phyloP scores from a whole-genome alignment of 305 asterid genomes.

The Fraxinus albicans region DNA sequence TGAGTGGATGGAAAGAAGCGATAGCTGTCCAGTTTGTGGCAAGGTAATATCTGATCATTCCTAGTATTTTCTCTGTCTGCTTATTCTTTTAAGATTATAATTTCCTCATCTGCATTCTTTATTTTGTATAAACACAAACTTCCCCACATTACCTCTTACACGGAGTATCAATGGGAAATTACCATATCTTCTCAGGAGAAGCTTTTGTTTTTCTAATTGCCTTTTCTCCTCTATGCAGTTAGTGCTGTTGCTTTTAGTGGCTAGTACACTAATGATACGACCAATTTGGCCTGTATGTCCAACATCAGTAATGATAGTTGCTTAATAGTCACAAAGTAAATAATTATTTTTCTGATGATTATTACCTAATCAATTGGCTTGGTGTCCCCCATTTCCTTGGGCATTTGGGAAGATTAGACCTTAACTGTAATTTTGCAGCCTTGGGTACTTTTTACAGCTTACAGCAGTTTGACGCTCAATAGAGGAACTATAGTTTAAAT shows the following conservation, averaged over 20 bases:
- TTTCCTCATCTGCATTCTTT: slow-evolving; percentile 11
- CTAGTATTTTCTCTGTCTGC: slow-evolving; percentile 6
- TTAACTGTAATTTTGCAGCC: no score
- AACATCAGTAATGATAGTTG: neutral
- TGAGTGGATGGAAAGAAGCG: slow-evolving; percentile 99
- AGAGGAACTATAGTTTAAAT: no score
- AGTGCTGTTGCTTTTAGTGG: neutral
- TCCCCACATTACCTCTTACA: neutral
- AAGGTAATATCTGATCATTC: slow-evolving; percentile 46
- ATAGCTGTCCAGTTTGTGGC: slow-evolving; percentile 88
- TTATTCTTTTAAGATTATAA: neutral
- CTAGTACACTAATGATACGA: neutral
- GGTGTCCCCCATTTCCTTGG: no score
- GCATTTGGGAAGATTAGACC: no score
- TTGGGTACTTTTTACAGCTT: no score
- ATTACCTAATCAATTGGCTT: no score
- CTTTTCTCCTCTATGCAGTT: neutral
- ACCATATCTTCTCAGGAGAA: neutral
- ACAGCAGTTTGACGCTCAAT: no score
- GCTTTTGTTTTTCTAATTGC: neutral
- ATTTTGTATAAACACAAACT: neutral
- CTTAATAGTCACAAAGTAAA: neutral
- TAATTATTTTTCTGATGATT: no score
- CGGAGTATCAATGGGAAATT: neutral
- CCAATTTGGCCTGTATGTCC: neutral